Percentiles rank a stretch among this genome's conserved stretches.
Evolutionary conservation across 2,329 filamentous ascomycete species (phyloP).

Genomic region (Pseudogymnoascus sp.): DNA sequence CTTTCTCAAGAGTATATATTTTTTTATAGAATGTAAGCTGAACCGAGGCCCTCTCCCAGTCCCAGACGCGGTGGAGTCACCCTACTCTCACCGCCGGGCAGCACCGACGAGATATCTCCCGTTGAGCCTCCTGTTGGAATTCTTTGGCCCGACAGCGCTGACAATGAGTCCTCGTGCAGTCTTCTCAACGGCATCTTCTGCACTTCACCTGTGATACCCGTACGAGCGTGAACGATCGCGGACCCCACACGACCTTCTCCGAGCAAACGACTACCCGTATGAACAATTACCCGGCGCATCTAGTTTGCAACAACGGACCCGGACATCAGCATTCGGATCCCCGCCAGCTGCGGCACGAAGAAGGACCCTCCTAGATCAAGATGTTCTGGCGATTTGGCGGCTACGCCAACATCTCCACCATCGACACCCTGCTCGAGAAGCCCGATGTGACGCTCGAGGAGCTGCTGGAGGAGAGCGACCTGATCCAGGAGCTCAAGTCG

Average conservation of each 20-base stretch:
- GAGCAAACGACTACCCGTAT: slow-evolving; percentile 22
- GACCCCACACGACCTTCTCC: slow-evolving; percentile 2
- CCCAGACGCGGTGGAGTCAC: background rate
- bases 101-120: background rate
- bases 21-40: slow-evolving; percentile 9
- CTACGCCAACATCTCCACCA: slow-evolving; percentile 93
- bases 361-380: slow-evolving; percentile 38
- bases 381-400: slow-evolving; percentile 99
- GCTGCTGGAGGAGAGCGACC: slow-evolving; percentile 87
- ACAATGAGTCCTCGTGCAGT: background rate
- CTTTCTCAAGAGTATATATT: slow-evolving; percentile 9
- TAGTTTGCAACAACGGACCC: slow-evolving; percentile 17
- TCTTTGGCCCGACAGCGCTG: slow-evolving; percentile 1
- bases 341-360: slow-evolving; percentile 23
- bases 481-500: slow-evolving; percentile 96
- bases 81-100: background rate
- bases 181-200: slow-evolving; percentile 7
- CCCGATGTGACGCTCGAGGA: slow-evolving; percentile 91
- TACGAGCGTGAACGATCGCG: slow-evolving; percentile 5
- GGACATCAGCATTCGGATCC: slow-evolving; percentile 19
- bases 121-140: background rate
- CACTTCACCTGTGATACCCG: slow-evolving; percentile 2
- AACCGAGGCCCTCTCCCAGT: background rate
- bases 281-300: slow-evolving; percentile 21
- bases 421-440: slow-evolving; percentile 95